Evolutionary conservation across 352 stramenopile genomes (phyloP), one percentile per base, ranked within the genome.

Genomic region (Pythium folliculosum): DNA sequence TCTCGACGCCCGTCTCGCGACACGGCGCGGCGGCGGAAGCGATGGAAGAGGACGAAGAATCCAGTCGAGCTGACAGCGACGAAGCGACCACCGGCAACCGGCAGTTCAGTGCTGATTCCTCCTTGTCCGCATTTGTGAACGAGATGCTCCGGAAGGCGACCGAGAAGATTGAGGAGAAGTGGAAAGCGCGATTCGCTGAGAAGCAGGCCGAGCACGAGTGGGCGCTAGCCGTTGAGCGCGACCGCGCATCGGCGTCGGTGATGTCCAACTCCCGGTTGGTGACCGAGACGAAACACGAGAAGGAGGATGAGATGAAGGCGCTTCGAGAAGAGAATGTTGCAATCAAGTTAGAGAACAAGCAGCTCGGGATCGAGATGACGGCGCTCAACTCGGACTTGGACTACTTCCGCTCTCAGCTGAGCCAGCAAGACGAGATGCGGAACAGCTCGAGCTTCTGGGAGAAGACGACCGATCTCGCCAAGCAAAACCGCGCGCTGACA

Each of bases 401-500:
- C 17, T 92, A 88, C 32, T 74, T 90, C 51, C 87, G 88, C 61
- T 75, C 84, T 25, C 79, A 92, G 30, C 73, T 92, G 55, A 73
- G 86, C n/a, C 73, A 90, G 16, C 76, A 92, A 54, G 88, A 95
- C 49, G 84, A 93, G 32, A 79, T 90, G 16, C 74, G 75, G 30
- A 89, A 81, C 23, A 91, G 72, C 37, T 86, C 86, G 12, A 86
- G 74, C 25, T 95, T 95, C 55, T 95, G 88, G 88, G 78, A 95
- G 62, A 94, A 94, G 73, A 94, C 88, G 1, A 95, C 88, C 0
- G 88, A 95, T 53, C 65, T 95, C 50, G 84, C 86, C 13, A 91
- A 90, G 63, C 76, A 91, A 57, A 95, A 95, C 48, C 84, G 88
- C 8, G 72, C 69, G 45, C 61, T 95, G 48, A 89, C 82, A 0